Evolutionary conservation across 2,329 filamentous ascomycete species (phyloP).

Genomic region (Chaetothyriales sp.): DNA sequence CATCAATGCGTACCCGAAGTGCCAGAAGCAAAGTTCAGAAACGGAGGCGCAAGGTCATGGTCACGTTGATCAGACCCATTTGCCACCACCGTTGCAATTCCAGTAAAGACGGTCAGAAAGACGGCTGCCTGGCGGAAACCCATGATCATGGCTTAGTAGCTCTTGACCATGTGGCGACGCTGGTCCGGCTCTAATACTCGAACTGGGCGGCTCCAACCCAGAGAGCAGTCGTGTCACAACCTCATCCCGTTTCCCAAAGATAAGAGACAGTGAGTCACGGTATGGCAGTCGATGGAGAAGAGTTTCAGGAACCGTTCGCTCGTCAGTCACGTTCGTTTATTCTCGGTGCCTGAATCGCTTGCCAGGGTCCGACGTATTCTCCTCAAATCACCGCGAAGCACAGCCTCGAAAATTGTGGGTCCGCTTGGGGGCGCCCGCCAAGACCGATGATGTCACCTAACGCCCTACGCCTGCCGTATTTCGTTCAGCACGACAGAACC

Average conservation of each 20-base stretch:
- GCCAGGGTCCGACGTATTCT: background rate
- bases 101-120: slow-evolving; percentile 8
- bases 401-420: background rate
- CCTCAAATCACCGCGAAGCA: background rate
- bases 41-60: slow-evolving; percentile 1
- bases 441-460: background rate
- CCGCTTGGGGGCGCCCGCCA: background rate
- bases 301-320: background rate
- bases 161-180: background rate
- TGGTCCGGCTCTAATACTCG: background rate
- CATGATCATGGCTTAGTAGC: background rate
- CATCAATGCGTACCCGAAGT: slow-evolving; percentile 11
- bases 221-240: background rate
- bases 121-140: slow-evolving; percentile 4
- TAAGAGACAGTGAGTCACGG: background rate
- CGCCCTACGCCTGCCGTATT: too few relatives aligned
- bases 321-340: too few relatives aligned
- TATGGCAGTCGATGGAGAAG: background rate
- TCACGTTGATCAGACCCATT: slow-evolving; percentile 5
- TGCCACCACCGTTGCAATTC: slow-evolving; percentile 2
- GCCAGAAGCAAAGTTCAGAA: slow-evolving; percentile 14
- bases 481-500: too few relatives aligned
- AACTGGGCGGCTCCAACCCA: background rate
- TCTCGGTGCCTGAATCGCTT: background rate
- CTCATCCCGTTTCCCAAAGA: background rate